These are phyloP conservation scores for Vanderwaltozyma yarrowii DNA, from an alignment of 805 yeast genomes.

Conservation along the genomic window DNA sequence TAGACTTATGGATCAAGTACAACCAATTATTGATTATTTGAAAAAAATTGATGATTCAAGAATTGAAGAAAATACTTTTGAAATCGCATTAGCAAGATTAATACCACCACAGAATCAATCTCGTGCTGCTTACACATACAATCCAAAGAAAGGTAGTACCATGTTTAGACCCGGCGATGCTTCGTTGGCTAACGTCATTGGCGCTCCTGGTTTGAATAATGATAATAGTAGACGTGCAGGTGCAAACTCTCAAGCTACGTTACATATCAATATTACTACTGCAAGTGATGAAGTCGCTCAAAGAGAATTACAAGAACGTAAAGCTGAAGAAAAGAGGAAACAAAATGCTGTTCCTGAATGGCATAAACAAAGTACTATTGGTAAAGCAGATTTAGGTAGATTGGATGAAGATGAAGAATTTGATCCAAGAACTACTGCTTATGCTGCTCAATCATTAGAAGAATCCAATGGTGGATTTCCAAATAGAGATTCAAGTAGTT, in stretches of 20 bases:
- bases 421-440: slow-evolving; percentile 20
- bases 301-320: slow-evolving; percentile 53
- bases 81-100: slow-evolving; percentile 67
- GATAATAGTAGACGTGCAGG: slow-evolving; percentile 41
- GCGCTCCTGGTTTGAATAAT: slow-evolving; percentile 29
- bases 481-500: not conserved
- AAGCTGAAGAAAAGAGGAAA: slow-evolving; percentile 61
- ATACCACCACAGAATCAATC: slow-evolving; percentile 75
- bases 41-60: slow-evolving; percentile 72
- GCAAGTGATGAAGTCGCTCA: slow-evolving; percentile 73
- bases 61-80: slow-evolving; percentile 84
- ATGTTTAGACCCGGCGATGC: slow-evolving; percentile 35
- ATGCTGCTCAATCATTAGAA: slow-evolving; percentile 13
- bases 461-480: slow-evolving; percentile 10
- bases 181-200: slow-evolving; percentile 13
- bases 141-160: slow-evolving; percentile 35
- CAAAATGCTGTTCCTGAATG: slow-evolving; percentile 96
- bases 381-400: slow-evolving; percentile 48
- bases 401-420: slow-evolving; percentile 41
- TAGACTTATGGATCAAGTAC: slow-evolving; percentile 76
- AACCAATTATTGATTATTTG: slow-evolving; percentile 74
- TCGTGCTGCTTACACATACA: slow-evolving; percentile 57
- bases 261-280: slow-evolving; percentile 79
- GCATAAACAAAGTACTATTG: slow-evolving; percentile 90
- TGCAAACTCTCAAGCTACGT: slow-evolving; percentile 66